phyloP scores from a whole-genome alignment of 768 basidiomycete species.

The Mycena metata region DNA sequence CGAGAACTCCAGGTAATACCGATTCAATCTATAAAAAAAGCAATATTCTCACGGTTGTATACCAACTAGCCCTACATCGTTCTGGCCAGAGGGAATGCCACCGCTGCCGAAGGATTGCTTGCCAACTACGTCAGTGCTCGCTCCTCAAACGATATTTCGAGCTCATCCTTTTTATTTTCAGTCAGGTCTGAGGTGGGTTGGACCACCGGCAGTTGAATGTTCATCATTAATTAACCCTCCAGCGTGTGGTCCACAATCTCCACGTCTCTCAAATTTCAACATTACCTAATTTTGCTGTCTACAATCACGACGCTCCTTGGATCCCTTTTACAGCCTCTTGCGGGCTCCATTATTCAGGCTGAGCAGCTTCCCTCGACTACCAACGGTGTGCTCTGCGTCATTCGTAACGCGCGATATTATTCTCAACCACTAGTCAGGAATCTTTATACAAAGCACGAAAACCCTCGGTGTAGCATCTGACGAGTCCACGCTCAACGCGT shows the following conservation, averaged over 20 bases:
- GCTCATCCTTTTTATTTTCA: constrained; percentile 1
- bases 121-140: constrained; percentile 69
- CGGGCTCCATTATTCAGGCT: constrained; percentile 57
- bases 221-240: not conserved
- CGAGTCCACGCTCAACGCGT: constrained; percentile 60
- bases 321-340: constrained; percentile 42
- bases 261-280: constrained; percentile 50
- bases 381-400: constrained; percentile 38
- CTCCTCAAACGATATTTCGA: not conserved
- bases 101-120: constrained; percentile 70
- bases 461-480: constrained; percentile 60
- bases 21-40: not conserved
- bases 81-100: constrained; percentile 63
- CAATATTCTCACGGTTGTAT: constrained; percentile 13
- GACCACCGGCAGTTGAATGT: not conserved
- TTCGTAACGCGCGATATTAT: not conserved
- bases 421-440: not conserved
- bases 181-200: constrained; percentile 23
- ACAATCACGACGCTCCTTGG: constrained; percentile 53
- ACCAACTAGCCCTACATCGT: constrained; percentile 69
- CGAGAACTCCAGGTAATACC: constrained; percentile 62
- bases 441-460: constrained; percentile 45
- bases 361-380: constrained; percentile 43
- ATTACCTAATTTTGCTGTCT: constrained; percentile 64
- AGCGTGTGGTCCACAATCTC: constrained; percentile 13